Conservation (phyloP, 192 early-diverging fungal species). For the Coemansia aciculifera region DNA sequence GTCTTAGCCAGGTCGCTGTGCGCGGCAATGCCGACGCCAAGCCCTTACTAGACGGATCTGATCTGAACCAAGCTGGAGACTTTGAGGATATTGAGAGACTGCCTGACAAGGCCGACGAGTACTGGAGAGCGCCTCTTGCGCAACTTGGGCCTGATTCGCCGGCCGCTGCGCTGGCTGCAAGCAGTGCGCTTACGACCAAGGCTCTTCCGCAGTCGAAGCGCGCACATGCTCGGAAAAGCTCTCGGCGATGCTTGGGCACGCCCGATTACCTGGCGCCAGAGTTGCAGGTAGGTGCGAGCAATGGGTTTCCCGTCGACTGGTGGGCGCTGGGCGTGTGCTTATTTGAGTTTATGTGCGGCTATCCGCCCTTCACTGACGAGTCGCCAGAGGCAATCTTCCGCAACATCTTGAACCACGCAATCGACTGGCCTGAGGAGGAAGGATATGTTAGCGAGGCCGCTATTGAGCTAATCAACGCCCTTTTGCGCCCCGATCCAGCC, state of each 20-base stretch:
- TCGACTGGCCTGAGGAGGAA: constrained; percentile 60
- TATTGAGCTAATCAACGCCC: constrained; percentile 68
- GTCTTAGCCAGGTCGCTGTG: constrained; percentile 80
- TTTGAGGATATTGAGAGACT: constrained; percentile 20
- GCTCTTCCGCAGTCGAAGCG: constrained; percentile 51
- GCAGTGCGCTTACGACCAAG: constrained; percentile 26
- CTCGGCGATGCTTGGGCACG: constrained; percentile 68
- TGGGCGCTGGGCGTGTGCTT: constrained; percentile 92
- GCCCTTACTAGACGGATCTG: constrained; percentile 27
- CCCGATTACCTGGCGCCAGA: constrained; percentile 96
- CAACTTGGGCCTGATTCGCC: constrained; percentile 21
- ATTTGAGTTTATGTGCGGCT: constrained; percentile 87
- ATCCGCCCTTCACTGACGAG: constrained; percentile 90
- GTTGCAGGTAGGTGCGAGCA: constrained; percentile 80
- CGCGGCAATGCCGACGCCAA: constrained; percentile 32
- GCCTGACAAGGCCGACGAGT: constrained; percentile 38
- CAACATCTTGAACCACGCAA: constrained; percentile 77
- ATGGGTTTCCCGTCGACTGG: constrained; percentile 90
- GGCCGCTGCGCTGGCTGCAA: constrained; percentile 16
- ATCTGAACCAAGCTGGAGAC: constrained; percentile 25
- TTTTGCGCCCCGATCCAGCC: constrained; percentile 74
- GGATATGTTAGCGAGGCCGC: constrained; percentile 63
- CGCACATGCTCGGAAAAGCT: constrained; percentile 51
- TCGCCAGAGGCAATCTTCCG: constrained; percentile 81
- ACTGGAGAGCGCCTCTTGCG: constrained; percentile 33